Evolutionary conservation across 139 green algal species (phyloP), one percentile per base, ranked within the genome.

Genomic region (Monoraphidium neglectum): DNA sequence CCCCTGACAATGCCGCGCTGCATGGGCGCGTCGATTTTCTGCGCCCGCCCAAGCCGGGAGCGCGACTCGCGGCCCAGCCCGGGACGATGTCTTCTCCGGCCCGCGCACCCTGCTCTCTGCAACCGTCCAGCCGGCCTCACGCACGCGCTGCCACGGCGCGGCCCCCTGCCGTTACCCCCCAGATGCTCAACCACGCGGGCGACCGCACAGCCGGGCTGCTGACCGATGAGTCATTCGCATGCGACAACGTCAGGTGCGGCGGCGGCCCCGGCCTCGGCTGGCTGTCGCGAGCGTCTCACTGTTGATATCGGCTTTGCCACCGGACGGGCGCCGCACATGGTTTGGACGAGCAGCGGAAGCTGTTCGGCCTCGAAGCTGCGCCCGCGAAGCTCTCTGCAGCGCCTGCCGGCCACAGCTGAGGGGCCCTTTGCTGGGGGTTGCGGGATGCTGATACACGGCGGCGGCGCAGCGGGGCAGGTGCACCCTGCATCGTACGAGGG

Each of bases 151-250:
- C 62, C 93, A 0, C 90, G n/a, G n/a, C n/a, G n/a, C n/a, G n/a
- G n/a, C n/a, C n/a, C n/a, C n/a, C n/a, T n/a, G n/a, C n/a, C n/a
- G n/a, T n/a, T n/a, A n/a, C n/a, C n/a, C n/a, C 12, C 43, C 8
- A 97, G 78, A 93, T 97, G 87, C 69, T 95, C 30, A 97, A 97
- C 72, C 91, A 95, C 70, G 89, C 75, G 4, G 92, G 92, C 0
- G 92, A 97, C 73, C 72, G 81, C 65, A 59, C 40, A 26, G 26
- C 57, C 28, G 33, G 78, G 12, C 54, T 67, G 56, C 72, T 74
- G 37, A 36, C 46, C 37, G 65, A 71, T 16, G 32, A 37, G n/a
- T 24, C 15, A 23, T 54, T 80, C 26, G 66, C 78, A 0, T 67
- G 30, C 6, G 78, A 84, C 59, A 77, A 76, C 35, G 78, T 84